These are phyloP conservation scores for Aspergillus diversus DNA, from an alignment of 495 filamentous ascomycete genomes.

Conservation along the genomic window DNA sequence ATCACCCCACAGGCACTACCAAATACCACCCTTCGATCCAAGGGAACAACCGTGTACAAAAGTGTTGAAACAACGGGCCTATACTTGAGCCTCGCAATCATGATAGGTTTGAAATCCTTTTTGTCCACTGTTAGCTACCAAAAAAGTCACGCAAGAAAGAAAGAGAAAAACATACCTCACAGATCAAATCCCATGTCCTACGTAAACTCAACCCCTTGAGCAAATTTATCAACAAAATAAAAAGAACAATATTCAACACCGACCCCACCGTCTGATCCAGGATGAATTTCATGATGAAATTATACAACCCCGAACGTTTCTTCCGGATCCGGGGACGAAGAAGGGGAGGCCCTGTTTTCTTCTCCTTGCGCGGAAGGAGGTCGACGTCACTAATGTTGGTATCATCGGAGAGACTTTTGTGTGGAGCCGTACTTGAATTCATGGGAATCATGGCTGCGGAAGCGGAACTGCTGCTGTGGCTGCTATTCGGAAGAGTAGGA, in stretches of 20 bases:
- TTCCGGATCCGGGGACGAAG: constrained; percentile 54
- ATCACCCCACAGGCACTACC: constrained; percentile 78
- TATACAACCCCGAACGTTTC: constrained; percentile 48
- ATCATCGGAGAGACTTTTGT: neutral
- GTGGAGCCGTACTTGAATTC: neutral
- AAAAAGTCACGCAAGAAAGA: constrained; percentile 2
- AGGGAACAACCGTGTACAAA: constrained; percentile 79
- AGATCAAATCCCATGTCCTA: constrained; percentile 36
- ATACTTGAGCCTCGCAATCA: constrained; percentile 75
- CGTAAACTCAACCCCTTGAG: constrained; percentile 46
- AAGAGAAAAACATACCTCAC: constrained; percentile 36
- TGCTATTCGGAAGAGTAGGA: neutral
- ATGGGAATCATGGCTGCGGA: neutral
- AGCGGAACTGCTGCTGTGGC: neutral
- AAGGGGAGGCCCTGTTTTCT: constrained; percentile 35
- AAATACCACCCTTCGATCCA: constrained; percentile 75
- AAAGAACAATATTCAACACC: constrained; percentile 75
- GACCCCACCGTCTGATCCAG: constrained; percentile 83
- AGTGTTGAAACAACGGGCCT: constrained; percentile 82
- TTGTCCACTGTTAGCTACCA: neutral
- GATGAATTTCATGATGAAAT: constrained; percentile 78
- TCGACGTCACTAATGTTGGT: neutral
- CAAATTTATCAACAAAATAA: constrained; percentile 62
- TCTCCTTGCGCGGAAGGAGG: neutral
- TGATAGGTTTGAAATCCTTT: constrained; percentile 69